phyloP scores from a whole-genome alignment of 345 rosid species.

The Acer campestre region DNA sequence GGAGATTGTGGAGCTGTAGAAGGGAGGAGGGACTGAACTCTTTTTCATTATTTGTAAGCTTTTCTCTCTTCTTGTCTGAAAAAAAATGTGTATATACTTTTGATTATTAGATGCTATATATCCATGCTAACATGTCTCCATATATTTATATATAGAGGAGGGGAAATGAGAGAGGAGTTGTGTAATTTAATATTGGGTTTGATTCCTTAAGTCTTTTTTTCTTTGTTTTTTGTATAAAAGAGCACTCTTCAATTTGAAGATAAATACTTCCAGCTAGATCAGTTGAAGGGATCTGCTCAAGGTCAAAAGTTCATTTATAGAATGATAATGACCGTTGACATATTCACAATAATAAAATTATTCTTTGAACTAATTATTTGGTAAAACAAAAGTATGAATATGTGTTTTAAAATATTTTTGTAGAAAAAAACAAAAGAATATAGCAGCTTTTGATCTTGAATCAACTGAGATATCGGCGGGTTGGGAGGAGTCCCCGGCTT shows the following conservation, averaged over 20 bases:
- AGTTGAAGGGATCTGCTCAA: background rate
- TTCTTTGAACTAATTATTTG: too few species aligned
- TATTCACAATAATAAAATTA: background rate
- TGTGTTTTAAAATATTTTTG: too few species aligned
- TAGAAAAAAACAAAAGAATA: too few species aligned
- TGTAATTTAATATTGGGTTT: background rate
- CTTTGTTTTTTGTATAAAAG: background rate
- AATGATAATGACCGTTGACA: background rate
- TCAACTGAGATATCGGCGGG: too few species aligned
- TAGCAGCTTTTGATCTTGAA: too few species aligned
- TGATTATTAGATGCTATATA: background rate
- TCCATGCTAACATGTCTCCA: background rate
- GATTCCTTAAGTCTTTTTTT: background rate
- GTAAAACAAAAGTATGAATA: too few species aligned
- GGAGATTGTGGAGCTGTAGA: background rate
- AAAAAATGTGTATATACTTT: background rate
- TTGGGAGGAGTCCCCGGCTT: too few species aligned
- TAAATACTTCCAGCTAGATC: background rate
- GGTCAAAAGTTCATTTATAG: background rate
- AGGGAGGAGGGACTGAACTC: constrained; percentile 24
- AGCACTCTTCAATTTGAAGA: constrained; percentile 9
- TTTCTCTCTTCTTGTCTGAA: background rate
- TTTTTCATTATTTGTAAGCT: constrained; percentile 25
- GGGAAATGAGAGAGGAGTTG: background rate
- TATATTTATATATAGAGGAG: background rate